Base-by-base conservation (phyloP, 768 basidiomycete genomes). In the Leccinum disarticulatum region DNA sequence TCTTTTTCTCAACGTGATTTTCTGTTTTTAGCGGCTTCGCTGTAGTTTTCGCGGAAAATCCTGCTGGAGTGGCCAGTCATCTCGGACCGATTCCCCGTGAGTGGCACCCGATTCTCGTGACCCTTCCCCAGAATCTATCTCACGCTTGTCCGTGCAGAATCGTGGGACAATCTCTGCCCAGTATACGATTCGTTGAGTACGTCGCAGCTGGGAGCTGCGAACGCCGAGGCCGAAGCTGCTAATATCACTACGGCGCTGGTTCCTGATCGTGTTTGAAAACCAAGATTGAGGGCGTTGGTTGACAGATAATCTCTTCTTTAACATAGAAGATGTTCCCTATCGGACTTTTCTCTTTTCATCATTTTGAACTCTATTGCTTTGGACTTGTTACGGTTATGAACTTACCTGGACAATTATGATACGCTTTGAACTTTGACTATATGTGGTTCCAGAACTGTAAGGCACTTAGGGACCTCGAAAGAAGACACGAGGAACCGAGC, bases 161-260 rank as follows among this genome's bases (percentile, higher is more conserved):
- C 71, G 19, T 71, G 70, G 70, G 59, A 64, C 28, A 13, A 68
- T 1, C 55, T 72, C 43, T 73, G 72, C 30, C 72, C 72, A 3
- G 54, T 33, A 50, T 72, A 31, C 35, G 10, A 71, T 28, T 58
- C 70, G 13, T 57, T 67, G 17, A 36, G 50, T 1, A 28, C 60
- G 25, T 60, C 64, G 13, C 70, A 73, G 22, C n/a, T 71, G 10
- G 67, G 70, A 41, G 67, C 54, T 10, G 48, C 57, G n/a, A 53
- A 65, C 19, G 59, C 68, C 11, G 22, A 56, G 49, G 35, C 63
- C 38, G 30, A 68, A 22, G 70, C 70, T 19, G 47, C 55, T 4
- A 73, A 66, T 43, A 62, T 73, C 11, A 60, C 61, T 5, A 17
- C 66, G 2, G 3, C 54, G 17, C 49, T 71, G 15, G 33, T 70